A percentile compares a stretch with the other conserved stretches of the same genome.
phyloP scores from a whole-genome alignment of 1,284 basidiomycete species.

The Dichomitus squalens region DNA sequence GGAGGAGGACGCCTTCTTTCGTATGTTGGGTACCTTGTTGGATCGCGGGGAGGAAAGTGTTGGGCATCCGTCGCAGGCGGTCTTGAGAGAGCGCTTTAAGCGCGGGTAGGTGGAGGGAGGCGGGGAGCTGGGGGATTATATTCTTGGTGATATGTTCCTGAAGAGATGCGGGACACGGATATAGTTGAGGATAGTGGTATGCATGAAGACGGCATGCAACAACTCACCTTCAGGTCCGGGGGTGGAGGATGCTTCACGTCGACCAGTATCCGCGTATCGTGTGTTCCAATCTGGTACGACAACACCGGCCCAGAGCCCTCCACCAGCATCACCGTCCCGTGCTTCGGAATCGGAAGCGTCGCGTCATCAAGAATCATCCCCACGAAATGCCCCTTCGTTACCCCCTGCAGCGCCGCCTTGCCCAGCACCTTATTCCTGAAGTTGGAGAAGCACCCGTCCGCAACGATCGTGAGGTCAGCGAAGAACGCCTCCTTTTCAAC shows the following conservation, averaged over 20 bases:
- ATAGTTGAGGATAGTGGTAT: too few species aligned
- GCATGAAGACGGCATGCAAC: neutral
- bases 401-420: slow-evolving; percentile 13
- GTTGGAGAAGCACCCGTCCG: slow-evolving; percentile 95
- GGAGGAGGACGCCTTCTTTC: slow-evolving; percentile 80
- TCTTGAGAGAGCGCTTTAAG: slow-evolving; percentile 66
- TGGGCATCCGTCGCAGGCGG: slow-evolving; percentile 91
- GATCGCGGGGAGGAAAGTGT: slow-evolving; percentile 88
- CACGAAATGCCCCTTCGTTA: slow-evolving; percentile 22
- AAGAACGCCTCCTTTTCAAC: slow-evolving; percentile 55
- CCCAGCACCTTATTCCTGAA: slow-evolving; percentile 67
- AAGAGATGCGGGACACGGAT: too few species aligned
- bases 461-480: slow-evolving; percentile 85
- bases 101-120: slow-evolving; percentile 64
- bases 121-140: slow-evolving; percentile 81
- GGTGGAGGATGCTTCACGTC: slow-evolving; percentile 91
- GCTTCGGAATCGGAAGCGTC: slow-evolving; percentile 77
- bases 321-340: slow-evolving; percentile 86
- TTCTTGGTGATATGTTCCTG: slow-evolving; percentile 72
- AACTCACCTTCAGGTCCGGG: slow-evolving; percentile 70
- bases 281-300: slow-evolving; percentile 81
- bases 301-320: slow-evolving; percentile 81
- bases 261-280: slow-evolving; percentile 90
- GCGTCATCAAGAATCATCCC: slow-evolving; percentile 36
- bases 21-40: slow-evolving; percentile 58